Conservation (phyloP, 2,329 filamentous ascomycete genomes). For the Rhynchosporium secalis region DNA sequence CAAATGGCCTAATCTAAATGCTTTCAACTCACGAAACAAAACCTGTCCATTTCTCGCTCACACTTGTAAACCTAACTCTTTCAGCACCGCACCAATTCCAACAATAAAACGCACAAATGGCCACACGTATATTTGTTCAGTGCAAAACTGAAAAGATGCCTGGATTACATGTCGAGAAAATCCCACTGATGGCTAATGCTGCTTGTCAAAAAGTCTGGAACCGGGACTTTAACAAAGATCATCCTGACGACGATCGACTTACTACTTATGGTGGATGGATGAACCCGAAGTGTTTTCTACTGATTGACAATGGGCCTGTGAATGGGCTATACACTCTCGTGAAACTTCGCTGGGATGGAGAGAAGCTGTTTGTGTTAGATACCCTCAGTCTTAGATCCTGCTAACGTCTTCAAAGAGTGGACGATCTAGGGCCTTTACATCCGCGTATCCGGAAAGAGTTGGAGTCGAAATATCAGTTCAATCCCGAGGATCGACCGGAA, state of each 20-base stretch:
- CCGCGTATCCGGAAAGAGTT: constrained; percentile 16
- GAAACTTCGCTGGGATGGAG: constrained; percentile 18
- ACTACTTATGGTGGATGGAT: constrained; percentile 19
- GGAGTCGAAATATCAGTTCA: constrained; percentile 22
- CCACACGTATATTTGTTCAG: constrained; percentile 22
- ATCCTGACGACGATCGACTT: constrained; percentile 20
- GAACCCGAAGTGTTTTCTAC: constrained; percentile 17
- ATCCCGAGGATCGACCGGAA: constrained; percentile 21
- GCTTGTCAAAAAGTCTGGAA: constrained; percentile 24
- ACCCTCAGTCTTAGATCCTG: constrained; percentile 6
- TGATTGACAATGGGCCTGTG: constrained; percentile 23
- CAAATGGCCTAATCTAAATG: not conserved
- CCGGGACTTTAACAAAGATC: constrained; percentile 22
- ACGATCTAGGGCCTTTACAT: constrained; percentile 11
- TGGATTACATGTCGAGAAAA: constrained; percentile 19
- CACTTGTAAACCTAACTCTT: not conserved
- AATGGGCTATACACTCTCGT: constrained; percentile 16
- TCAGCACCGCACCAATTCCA: constrained; percentile 10
- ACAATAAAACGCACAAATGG: constrained; percentile 16
- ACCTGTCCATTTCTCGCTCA: not conserved
- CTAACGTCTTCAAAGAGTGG: constrained; percentile 11
- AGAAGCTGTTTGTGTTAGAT: constrained; percentile 20
- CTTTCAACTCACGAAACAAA: constrained; percentile 4
- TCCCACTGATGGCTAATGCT: constrained; percentile 20
- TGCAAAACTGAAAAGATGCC: constrained; percentile 24